Evolutionary conservation across 2,329 filamentous ascomycete species (phyloP), one percentile per base, ranked within the genome.

Genomic region (Hypoxylon sp.): DNA sequence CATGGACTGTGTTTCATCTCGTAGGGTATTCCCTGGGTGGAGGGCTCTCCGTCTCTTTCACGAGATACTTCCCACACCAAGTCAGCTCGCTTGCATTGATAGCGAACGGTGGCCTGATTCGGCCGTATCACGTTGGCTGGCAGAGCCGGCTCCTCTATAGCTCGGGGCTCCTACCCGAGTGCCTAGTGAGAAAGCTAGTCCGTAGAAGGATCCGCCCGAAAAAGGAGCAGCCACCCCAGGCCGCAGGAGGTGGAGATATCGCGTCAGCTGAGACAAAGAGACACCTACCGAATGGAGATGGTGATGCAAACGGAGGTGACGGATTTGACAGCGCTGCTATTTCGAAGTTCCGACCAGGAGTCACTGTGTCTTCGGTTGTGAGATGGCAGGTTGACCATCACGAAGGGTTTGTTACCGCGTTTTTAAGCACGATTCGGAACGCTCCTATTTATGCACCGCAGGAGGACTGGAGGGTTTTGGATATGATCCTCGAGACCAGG

Each of bases 21-120:
- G 81, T 94, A 3, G 94, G 93, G 1, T 97, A 96, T 78, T 94
- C 91, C 0, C 84, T 97, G 0, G 93, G 94, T 50, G 94, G 93
- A 37, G 92, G 91, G 13, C 86, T 97, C 44, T 86, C 87, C 0
- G 89, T 88, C 9, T 85, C 89, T 19, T 95, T 96, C 76, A 87
- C 92, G 1, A 85, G 87, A 0, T 88, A 88, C 75, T 92, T 93
- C 74, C 88, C 92, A 0, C 80, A 87, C 39, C 81, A 92, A 44
- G 81, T 95, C 11, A 84, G 85, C 5, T 88, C 86, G 3, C 81
- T 94, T 14, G 83, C 90, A 3, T 84, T 94, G 17, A 80, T 95
- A 42, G 91, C 91, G 0, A 89, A 91, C 0, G 84, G 88, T 2
- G 93, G 93, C 0, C 81, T 95, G 11, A 84, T 95, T 53, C 86